These are phyloP conservation scores for Cryptosporidium tyzzeri DNA, from an alignment of 169 alveolate species.

Conservation along the genomic window DNA sequence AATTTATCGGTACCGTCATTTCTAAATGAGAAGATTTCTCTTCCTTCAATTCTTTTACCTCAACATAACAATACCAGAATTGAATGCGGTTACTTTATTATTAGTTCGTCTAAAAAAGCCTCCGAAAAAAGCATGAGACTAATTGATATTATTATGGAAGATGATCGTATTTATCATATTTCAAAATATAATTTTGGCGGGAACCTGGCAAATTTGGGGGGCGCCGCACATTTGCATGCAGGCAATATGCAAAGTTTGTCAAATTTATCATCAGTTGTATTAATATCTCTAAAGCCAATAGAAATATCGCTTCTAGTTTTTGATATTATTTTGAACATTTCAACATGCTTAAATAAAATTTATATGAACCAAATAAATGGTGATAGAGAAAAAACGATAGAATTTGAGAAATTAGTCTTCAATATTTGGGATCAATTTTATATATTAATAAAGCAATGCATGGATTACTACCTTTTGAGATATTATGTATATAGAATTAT, in stretches of 20 bases:
- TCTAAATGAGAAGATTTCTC: slow-evolving; percentile 38
- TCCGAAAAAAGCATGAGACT: slow-evolving; percentile 14
- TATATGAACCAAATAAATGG: not conserved
- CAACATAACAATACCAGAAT: slow-evolving; percentile 36
- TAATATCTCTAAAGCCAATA: slow-evolving; percentile 38
- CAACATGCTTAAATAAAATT: slow-evolving; percentile 35
- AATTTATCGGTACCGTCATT: slow-evolving; percentile 62
- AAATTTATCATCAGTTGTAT: slow-evolving; percentile 39
- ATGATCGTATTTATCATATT: slow-evolving; percentile 67
- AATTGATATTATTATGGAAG: slow-evolving; percentile 69
- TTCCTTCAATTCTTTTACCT: slow-evolving; percentile 50
- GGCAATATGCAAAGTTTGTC: slow-evolving; percentile 19
- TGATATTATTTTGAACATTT: slow-evolving; percentile 27
- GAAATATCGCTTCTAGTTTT: slow-evolving; percentile 43
- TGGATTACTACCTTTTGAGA: slow-evolving; percentile 35
- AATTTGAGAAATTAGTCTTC: slow-evolving; percentile 13
- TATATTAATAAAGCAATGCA: slow-evolving; percentile 38
- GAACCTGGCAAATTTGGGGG: not conserved
- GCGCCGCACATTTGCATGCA: not conserved
- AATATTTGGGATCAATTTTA: slow-evolving; percentile 45
- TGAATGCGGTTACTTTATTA: slow-evolving; percentile 61
- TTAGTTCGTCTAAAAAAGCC: slow-evolving; percentile 20
- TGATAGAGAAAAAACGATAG: not conserved
- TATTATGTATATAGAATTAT: slow-evolving; percentile 44
- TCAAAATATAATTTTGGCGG: slow-evolving; percentile 26